Evolutionary conservation across 2,329 filamentous ascomycete genomes (phyloP), one percentile per base, ranked within the genome.

Genomic region (Trichophyton simii): DNA sequence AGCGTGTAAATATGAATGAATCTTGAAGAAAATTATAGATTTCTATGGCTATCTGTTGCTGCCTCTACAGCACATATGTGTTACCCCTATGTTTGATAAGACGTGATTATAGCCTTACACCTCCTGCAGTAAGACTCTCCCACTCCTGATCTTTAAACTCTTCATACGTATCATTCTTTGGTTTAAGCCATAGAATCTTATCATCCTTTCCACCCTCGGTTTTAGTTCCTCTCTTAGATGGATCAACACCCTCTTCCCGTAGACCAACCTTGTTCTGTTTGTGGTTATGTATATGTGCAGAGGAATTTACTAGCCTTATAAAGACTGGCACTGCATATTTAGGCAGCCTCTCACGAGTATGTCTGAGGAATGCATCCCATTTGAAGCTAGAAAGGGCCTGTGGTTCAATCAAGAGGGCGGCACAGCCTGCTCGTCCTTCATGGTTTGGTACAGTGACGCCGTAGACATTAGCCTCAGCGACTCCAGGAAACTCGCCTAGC

Each of bases 231-330:
- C 79, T 71, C 62, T 77, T 77, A 3, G 69, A 70, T 3, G 82
- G 80, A 69, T 88, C 81, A 13, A 88, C 80, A 0, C 86, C 87
- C 65, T 88, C 85, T 54, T 82, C 81, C 67, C 86, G 79, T 54
- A 90, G 74, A 0, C 84, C 84, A 1, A 85, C 81, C 71, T 91
- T 91, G 69, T 89, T 88, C 73, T 90, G 87, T 75, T 91, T 91
- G 71, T 89, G 87, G 67, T 90, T 91, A 4, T 85, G 82, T 41
- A 72, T 75, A 62, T 75, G 73, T 7, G 67, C 68, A 11, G 68
- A 71, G 28, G 79, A 82, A 61, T 80, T 78, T 22, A 87, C 79
- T 18, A 89, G 72, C 0, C 87, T 78, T 48, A 91, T 67, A 74
- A 91, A 91, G 1, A 90, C 73, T 0, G 88, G 88, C 1, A 91